A percentile compares a stretch with the other conserved stretches of the same genome.
Evolutionary conservation across 768 basidiomycete species (phyloP).

Genomic region (Symmetrospora coprosmae): DNA sequence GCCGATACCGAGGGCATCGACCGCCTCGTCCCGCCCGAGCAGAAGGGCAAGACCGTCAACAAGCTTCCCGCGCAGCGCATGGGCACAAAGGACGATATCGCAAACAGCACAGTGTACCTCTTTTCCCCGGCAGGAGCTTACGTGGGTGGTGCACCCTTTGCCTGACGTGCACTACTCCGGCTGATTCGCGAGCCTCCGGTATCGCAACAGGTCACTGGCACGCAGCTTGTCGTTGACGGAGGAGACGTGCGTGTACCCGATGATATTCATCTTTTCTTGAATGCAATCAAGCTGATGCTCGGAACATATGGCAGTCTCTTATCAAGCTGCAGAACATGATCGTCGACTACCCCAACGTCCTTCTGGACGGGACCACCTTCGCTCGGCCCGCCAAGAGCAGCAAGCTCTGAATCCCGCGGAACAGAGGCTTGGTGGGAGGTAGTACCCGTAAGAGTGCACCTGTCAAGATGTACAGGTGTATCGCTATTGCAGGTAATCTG

Average conservation of each 20-base stretch:
- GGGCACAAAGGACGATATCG: conserved; percentile 39
- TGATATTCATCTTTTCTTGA: background rate
- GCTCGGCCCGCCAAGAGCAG: background rate
- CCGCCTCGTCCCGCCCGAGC: conserved; percentile 35
- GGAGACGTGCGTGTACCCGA: conserved; percentile 33
- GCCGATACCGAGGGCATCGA: conserved; percentile 53
- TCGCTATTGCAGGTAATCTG: too few relatives aligned
- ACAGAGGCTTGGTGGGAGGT: too few relatives aligned
- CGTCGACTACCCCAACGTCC: conserved; percentile 34
- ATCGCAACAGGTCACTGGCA: conserved; percentile 18
- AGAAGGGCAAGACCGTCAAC: conserved; percentile 29
- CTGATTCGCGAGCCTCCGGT: background rate
- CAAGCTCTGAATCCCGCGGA: background rate
- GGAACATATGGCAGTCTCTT: background rate
- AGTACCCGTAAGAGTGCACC: too few relatives aligned
- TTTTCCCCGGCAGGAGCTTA: conserved; percentile 41
- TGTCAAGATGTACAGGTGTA: too few relatives aligned
- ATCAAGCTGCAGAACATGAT: conserved; percentile 14
- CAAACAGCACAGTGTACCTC: conserved; percentile 39
- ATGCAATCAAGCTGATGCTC: background rate
- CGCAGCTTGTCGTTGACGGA: conserved; percentile 36
- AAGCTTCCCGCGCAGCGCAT: conserved; percentile 32
- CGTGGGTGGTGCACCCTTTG: conserved; percentile 35
- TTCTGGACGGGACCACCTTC: background rate
- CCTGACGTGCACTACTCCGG: background rate